These are phyloP conservation scores for Incumbomyces lentus DNA, from an alignment of 2,329 filamentous ascomycete species.

Conservation along the genomic window DNA sequence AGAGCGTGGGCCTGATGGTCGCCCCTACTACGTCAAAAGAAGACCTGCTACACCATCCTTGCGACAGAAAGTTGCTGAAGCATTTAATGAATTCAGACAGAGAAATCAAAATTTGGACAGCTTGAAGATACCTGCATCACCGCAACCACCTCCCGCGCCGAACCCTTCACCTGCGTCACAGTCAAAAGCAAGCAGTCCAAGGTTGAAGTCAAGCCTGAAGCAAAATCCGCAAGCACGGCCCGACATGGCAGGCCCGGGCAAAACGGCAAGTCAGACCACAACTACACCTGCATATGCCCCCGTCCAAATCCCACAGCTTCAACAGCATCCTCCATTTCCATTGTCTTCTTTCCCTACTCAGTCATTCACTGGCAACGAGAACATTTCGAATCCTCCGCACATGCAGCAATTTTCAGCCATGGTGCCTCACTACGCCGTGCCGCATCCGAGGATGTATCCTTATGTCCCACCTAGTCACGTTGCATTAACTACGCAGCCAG, in stretches of 20 bases:
- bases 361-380: not conserved
- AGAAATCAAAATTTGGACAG: not conserved
- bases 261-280: not conserved
- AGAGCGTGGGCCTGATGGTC: constrained; percentile 16
- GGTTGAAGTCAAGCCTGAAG: constrained; percentile 1
- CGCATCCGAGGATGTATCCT: constrained; percentile 6
- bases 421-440: constrained; percentile 4
- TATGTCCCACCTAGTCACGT: not conserved
- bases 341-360: constrained; percentile 3
- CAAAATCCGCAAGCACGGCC: constrained; percentile 4
- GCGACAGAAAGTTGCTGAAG: constrained; percentile 3
- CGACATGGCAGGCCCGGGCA: constrained; percentile 1
- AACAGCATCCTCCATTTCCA: constrained; percentile 6
- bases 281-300: not conserved
- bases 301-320: not conserved
- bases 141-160: constrained; percentile 11
- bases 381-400: not conserved
- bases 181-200: not conserved
- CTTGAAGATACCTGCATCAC: constrained; percentile 11
- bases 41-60: constrained; percentile 4
- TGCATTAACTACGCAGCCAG: not conserved
- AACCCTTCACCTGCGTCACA: constrained; percentile 7
- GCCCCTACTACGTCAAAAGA: constrained; percentile 15
- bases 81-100: constrained; percentile 4
- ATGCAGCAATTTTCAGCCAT: constrained; percentile 7